Percentiles rank a stretch among this genome's conserved stretches.
These are phyloP conservation scores for Cladosporium cucumerinum DNA, from an alignment of 2,329 filamentous ascomycete species.

Conservation along the genomic window DNA sequence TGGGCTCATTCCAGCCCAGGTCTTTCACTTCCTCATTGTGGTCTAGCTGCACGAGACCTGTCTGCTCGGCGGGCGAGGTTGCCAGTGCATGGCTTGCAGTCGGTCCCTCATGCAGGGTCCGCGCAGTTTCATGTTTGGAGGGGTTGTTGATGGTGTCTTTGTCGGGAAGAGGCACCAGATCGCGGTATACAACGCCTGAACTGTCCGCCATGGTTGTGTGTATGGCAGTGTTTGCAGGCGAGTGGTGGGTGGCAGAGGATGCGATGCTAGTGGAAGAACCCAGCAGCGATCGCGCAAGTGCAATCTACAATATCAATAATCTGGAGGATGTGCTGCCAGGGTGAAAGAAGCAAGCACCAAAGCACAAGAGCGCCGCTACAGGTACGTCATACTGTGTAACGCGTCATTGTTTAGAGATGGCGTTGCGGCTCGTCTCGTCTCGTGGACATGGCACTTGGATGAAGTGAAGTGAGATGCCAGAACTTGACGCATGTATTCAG, in stretches of 20 bases:
- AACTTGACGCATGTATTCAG: not conserved
- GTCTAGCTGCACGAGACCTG: slow-evolving; percentile 43
- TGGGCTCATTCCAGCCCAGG: slow-evolving; percentile 66
- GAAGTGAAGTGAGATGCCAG: not conserved
- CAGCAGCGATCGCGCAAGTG: not conserved
- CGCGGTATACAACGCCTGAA: slow-evolving; percentile 19
- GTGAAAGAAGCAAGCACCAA: slow-evolving; percentile 12
- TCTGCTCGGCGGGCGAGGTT: slow-evolving; percentile 44
- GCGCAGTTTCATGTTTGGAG: slow-evolving; percentile 29
- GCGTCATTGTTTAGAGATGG: slow-evolving; percentile 2
- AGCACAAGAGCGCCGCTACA: not conserved
- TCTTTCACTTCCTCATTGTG: slow-evolving; percentile 57
- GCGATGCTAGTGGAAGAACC: not conserved
- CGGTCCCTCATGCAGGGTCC: slow-evolving; percentile 40
- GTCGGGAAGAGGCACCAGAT: slow-evolving; percentile 36
- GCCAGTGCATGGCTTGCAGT: slow-evolving; percentile 49
- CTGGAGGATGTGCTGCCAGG: slow-evolving; percentile 11
- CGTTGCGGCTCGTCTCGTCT: not conserved
- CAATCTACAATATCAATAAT: not conserved
- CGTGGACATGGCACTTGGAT: not conserved
- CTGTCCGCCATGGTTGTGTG: slow-evolving; percentile 16
- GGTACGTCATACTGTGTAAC: slow-evolving; percentile 2
- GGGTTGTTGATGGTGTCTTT: slow-evolving; percentile 32
- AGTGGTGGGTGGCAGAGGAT: not conserved
- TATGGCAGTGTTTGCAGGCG: not conserved